Evolutionary conservation across 192 early-diverging fungal genomes (phyloP), one percentile per base, ranked within the genome.

Genomic region (Allomyces macrogynus): DNA sequence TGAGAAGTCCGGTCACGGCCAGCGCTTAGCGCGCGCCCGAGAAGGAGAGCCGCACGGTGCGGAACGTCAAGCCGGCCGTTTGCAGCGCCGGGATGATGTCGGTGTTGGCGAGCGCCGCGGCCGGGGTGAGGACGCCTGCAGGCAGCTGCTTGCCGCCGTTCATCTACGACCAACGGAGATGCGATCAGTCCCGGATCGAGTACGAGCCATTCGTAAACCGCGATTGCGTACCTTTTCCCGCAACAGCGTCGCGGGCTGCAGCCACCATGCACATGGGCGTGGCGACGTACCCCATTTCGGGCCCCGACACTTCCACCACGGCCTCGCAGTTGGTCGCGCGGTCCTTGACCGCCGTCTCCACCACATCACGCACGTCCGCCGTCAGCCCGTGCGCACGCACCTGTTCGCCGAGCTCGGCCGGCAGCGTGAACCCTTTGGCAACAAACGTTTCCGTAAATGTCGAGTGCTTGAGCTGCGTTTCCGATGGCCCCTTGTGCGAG

Each of bases 391-490:
- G 32, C 32, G 32, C 7, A 7, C 32, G 32, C 32, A 40, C 32
- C 32, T 40, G 32, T 3, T 40, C 32, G 8, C 32, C 8, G 32
- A 40, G 32, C 7, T 40, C 32, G 7, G 7, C 32, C 32, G 32
- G 32, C 32, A 40, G 7, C 7, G 32, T 40, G 32, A 14, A 84
- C 0, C 86, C 86, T 42, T 77, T 68, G 43, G 75, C 77, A 40
- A 71, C 72, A 43, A 88, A 81, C 4, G 73, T 76, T 40, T 72
- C 64, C 23, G 71, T 75, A 68, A 86, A 86, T 3, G 72, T 73
- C 0, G 77, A 74, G 63, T 83, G 75, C 9, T 71, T 60, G 16
- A 86, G 60, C 62, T 85, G 84, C 60, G 78, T 68, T 10, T 75
- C 64, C 1, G 72, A 73, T 1, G 84, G 84, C 2, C 81, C 80